Evolutionary conservation across 1,139 yeast genomes (phyloP), one percentile per base, ranked within the genome.

Genomic region (Suhomyces ambrosiae): DNA sequence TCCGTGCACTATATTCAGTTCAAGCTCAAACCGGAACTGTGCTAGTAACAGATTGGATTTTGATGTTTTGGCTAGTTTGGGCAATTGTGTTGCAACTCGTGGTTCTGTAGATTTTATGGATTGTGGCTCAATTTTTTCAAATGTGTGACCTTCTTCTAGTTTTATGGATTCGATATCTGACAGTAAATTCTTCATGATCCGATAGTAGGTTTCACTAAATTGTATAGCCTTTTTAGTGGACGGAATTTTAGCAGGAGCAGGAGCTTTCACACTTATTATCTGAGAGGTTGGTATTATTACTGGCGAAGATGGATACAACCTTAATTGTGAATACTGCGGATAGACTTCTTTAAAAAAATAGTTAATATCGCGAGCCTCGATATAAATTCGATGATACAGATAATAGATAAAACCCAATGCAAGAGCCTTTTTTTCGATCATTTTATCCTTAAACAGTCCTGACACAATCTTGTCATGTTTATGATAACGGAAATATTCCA

Each of bases 141-240:
- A 8, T 18, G 8, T 18, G 5, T 18, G 5, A 6, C 21, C 21
- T 8, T 18, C 21, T 18, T 18, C 8, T 18, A 18, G 8, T 18
- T 18, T 18, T 18, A 18, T 18, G 18, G 23, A 7, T 10, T 31
- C 23, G 7, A 31, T 31, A 18, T 31, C 33, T 24, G 21, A n/a
- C 33, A 31, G 33, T 6, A 31, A 24, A 24, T 18, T 23, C 24
- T 24, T 24, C 33, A 31, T 31, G 10, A 31, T 31, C 8, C 29
- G 21, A 6, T 11, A 10, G 13, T 31, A 31, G n/a, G 6, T 5
- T 6, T 10, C 25, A 23, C 21, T 18, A 23, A 11, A n/a, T 10
- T 23, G 6, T 5, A 23, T 23, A 7, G 6, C 10, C 25, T 23
- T 23, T 18, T 5, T 18, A 18, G n/a, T n/a, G n/a, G n/a, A n/a